Conservation (phyloP, 2,329 filamentous ascomycete genomes). For the Cordyceps pruinosa region DNA sequence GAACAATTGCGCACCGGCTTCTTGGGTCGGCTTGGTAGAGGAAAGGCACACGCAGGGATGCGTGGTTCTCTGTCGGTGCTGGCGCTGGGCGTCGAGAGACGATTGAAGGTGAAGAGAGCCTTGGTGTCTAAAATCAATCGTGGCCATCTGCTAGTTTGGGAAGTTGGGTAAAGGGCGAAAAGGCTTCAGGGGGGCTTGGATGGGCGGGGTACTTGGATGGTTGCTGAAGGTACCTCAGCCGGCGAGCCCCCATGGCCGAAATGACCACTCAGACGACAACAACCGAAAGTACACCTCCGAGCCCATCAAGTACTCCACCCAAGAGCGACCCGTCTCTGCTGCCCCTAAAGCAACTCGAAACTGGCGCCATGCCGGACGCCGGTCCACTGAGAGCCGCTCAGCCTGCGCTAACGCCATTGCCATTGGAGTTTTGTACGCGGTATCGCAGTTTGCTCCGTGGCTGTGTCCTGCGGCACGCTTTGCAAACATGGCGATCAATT, state of each 20-base stretch:
- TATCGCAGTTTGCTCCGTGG: background rate
- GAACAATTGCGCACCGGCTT: background rate
- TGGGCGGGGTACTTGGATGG: background rate
- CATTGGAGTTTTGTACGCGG: background rate
- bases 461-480: background rate
- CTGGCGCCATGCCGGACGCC: background rate
- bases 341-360: slow-evolving; percentile 12
- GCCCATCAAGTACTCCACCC: slow-evolving; percentile 1
- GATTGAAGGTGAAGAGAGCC: background rate
- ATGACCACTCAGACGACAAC: background rate
- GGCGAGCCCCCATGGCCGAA: background rate
- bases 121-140: slow-evolving; percentile 1
- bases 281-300: background rate
- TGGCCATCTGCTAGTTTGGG: slow-evolving; percentile 10
- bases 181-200: background rate
- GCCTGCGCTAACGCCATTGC: background rate
- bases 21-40: background rate
- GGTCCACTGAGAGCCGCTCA: background rate
- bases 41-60: background rate
- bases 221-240: slow-evolving; percentile 4
- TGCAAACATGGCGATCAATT: background rate
- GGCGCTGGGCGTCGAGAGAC: slow-evolving; percentile 6
- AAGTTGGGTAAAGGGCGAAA: background rate
- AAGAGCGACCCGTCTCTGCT: background rate
- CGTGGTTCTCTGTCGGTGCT: background rate